Conservation (phyloP, 2,329 filamentous ascomycete genomes). For the Metarhizium guizhouense region DNA sequence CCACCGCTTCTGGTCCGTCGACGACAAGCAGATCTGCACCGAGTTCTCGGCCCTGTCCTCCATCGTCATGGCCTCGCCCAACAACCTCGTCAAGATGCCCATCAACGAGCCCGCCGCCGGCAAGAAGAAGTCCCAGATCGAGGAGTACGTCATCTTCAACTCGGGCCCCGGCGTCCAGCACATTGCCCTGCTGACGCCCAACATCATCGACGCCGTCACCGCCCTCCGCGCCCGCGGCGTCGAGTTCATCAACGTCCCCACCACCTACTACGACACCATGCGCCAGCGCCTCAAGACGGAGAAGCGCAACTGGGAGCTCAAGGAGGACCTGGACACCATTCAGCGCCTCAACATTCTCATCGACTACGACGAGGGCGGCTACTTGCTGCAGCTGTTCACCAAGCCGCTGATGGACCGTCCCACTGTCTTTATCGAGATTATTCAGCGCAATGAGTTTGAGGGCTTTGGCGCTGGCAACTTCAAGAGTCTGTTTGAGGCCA, state of each 20-base stretch:
- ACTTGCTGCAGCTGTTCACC: slow-evolving; percentile 68
- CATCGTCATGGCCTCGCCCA: slow-evolving; percentile 82
- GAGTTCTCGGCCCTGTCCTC: slow-evolving; percentile 84
- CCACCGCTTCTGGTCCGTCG: slow-evolving; percentile 96
- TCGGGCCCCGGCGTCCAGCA: slow-evolving; percentile 86
- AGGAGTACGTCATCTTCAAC: slow-evolving; percentile 89
- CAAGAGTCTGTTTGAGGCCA: slow-evolving; percentile 89
- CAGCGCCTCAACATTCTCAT: slow-evolving; percentile 78
- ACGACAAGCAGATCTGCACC: slow-evolving; percentile 86
- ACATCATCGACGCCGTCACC: slow-evolving; percentile 71
- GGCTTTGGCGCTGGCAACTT: slow-evolving; percentile 95
- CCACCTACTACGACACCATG: slow-evolving; percentile 80
- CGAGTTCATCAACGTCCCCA: slow-evolving; percentile 84
- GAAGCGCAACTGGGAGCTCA: slow-evolving; percentile 51
- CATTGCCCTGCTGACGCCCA: slow-evolving; percentile 72
- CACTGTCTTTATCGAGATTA: slow-evolving; percentile 94
- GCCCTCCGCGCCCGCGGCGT: slow-evolving; percentile 79
- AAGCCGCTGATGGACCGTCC: slow-evolving; percentile 91
- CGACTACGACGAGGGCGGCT: slow-evolving; percentile 89
- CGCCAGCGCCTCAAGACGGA: slow-evolving; percentile 60
- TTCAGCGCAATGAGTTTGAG: slow-evolving; percentile 81
- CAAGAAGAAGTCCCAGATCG: slow-evolving; percentile 88
- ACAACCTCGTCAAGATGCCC: slow-evolving; percentile 91
- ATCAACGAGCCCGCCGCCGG: slow-evolving; percentile 92
- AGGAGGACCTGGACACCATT: slow-evolving; percentile 72